phyloP scores from a whole-genome alignment of 345 rosid species.

The Dipteronia sinensis region DNA sequence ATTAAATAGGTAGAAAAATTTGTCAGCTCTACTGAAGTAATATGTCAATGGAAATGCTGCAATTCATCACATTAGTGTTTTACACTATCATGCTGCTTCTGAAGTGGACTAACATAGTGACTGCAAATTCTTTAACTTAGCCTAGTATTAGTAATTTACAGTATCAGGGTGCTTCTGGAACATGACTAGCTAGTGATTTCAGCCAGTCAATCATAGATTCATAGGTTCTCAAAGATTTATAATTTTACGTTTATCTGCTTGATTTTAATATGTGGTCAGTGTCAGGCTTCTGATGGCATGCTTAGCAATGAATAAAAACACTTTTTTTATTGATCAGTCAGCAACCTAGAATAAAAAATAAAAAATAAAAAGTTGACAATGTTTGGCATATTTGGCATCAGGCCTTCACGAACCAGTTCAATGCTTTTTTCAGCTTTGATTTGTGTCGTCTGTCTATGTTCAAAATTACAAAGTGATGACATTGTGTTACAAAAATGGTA shows the following conservation, averaged over 20 bases:
- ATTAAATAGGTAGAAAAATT: neutral
- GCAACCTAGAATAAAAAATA: no score
- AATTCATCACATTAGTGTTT: neutral
- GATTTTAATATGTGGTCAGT: neutral
- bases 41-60: neutral
- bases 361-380: no score
- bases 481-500: no score
- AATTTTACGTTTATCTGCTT: neutral
- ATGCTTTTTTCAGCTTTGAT: no score
- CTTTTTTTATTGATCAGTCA: no score
- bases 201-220: neutral
- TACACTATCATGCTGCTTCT: constrained; percentile 8
- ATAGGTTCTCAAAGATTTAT: neutral
- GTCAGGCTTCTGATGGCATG: constrained; percentile 6
- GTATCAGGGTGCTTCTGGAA: neutral
- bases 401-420: neutral
- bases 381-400: neutral
- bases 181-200: neutral
- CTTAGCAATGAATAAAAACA: neutral
- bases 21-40: neutral
- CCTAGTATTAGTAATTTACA: neutral
- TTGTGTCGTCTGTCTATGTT: neutral
- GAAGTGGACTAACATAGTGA: constrained; percentile 9
- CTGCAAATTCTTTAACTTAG: neutral
- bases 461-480: neutral